Evolutionary conservation across 768 basidiomycete species (phyloP).

Genomic region (Panellus pusillus): DNA sequence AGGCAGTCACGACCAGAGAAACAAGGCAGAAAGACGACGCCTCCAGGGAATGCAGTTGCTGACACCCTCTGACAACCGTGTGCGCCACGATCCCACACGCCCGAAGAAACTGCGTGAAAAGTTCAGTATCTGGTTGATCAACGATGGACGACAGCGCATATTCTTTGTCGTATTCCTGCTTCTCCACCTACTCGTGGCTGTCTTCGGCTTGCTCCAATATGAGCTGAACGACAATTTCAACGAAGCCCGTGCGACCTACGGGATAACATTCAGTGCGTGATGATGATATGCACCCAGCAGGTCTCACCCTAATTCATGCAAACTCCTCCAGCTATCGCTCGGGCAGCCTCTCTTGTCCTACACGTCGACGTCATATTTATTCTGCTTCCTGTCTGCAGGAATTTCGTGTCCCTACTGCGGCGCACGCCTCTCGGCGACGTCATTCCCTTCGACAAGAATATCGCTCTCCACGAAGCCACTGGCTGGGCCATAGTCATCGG

Average conservation of each 20-base stretch:
- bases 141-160: slow-evolving; percentile 58
- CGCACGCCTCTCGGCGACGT: slow-evolving; percentile 81
- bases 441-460: slow-evolving; percentile 93
- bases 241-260: slow-evolving; percentile 55
- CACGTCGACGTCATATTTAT: slow-evolving; percentile 93
- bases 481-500: slow-evolving; percentile 88
- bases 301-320: neutral
- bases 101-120: slow-evolving; percentile 29
- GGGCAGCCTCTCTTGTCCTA: slow-evolving; percentile 84
- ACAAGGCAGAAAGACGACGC: slow-evolving; percentile 59
- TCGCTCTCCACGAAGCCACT: slow-evolving; percentile 87
- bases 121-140: slow-evolving; percentile 62
- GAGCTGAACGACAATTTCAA: slow-evolving; percentile 59
- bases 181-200: slow-evolving; percentile 58
- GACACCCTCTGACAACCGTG: slow-evolving; percentile 21
- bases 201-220: slow-evolving; percentile 59
- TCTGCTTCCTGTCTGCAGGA: slow-evolving; percentile 92
- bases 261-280: slow-evolving; percentile 52
- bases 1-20: slow-evolving; percentile 48
- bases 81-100: slow-evolving; percentile 34
- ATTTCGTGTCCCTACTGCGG: slow-evolving; percentile 88
- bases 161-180: slow-evolving; percentile 63
- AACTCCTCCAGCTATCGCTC: slow-evolving; percentile 66
- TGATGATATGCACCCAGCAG: neutral
- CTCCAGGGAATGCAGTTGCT: slow-evolving; percentile 60